These are phyloP conservation scores for Fusarium zealandicum DNA, from an alignment of 2,329 filamentous ascomycete genomes.

Conservation along the genomic window DNA sequence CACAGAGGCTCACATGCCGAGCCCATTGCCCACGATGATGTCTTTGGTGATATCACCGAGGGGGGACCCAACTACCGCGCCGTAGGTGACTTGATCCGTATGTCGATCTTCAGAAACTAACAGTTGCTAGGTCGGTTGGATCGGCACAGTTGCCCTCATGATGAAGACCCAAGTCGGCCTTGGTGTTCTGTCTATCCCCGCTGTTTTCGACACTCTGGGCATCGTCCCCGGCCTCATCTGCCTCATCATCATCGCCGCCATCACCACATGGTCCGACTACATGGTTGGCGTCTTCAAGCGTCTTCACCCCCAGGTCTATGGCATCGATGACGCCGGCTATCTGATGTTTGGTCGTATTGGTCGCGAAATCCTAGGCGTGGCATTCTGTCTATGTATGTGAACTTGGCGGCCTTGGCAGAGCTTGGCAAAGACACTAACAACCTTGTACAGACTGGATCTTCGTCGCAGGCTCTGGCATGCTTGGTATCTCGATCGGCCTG, in stretches of 20 bases:
- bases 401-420: rapidly evolving
- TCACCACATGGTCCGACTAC: constrained; percentile 59
- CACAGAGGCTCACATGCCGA: background rate
- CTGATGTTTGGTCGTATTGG: constrained; percentile 57
- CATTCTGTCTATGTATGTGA: constrained; percentile 47
- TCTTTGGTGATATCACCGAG: constrained; percentile 44
- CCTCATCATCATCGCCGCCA: constrained; percentile 49
- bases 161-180: constrained; percentile 57
- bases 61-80: constrained; percentile 44
- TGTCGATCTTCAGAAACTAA: background rate
- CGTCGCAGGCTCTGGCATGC: constrained; percentile 27
- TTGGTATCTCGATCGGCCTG: constrained; percentile 48
- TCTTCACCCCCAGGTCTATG: constrained; percentile 58
- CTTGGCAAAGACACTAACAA: background rate
- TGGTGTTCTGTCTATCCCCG: constrained; percentile 56
- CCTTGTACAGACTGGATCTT: constrained; percentile 22
- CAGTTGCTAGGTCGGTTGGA: constrained; percentile 49
- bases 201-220: constrained; percentile 54
- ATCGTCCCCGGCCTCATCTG: constrained; percentile 56
- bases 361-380: constrained; percentile 50
- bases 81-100: constrained; percentile 27
- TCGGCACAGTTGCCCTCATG: constrained; percentile 54
- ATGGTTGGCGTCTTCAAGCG: constrained; percentile 60
- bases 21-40: constrained; percentile 37
- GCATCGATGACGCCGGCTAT: constrained; percentile 60